Evolutionary conservation across 495 filamentous ascomycete species (phyloP).

Genomic region (Darksidea phi): DNA sequence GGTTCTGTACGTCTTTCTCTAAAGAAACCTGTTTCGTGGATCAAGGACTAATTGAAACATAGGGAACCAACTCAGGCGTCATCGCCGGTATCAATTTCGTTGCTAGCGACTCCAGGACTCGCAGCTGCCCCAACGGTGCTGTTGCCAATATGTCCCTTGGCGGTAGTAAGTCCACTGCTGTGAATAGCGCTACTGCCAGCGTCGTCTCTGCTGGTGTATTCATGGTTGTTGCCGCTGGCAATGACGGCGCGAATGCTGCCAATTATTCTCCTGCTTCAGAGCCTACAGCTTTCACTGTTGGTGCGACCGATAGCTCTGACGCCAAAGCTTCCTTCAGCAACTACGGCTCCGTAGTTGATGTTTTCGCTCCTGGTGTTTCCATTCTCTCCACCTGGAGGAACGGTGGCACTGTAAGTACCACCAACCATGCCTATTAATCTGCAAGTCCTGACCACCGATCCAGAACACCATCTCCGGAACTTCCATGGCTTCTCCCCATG

Average conservation of each 20-base stretch:
- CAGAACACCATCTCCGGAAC: slow-evolving; percentile 59
- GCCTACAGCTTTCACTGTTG: slow-evolving; percentile 43
- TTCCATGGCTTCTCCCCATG: slow-evolving; percentile 62
- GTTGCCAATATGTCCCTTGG: slow-evolving; percentile 37
- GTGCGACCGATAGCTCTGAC: slow-evolving; percentile 43
- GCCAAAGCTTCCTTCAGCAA: slow-evolving; percentile 42
- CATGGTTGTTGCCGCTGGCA: slow-evolving; percentile 35
- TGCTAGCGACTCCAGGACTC: slow-evolving; percentile 47
- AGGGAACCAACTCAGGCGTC: slow-evolving; percentile 49
- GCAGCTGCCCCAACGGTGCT: slow-evolving; percentile 25
- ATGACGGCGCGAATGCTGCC: slow-evolving; percentile 27
- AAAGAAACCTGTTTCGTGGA: neutral
- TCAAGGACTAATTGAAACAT: neutral
- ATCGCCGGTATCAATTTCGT: slow-evolving; percentile 57
- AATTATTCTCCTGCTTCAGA: slow-evolving; percentile 37
- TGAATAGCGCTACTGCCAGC: slow-evolving; percentile 27
- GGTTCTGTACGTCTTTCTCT: slow-evolving; percentile 35
- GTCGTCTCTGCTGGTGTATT: slow-evolving; percentile 29
- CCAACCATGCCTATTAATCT: neutral
- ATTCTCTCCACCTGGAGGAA: slow-evolving; percentile 41
- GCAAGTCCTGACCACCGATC: neutral
- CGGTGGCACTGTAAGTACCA: slow-evolving; percentile 16
- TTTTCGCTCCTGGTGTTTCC: slow-evolving; percentile 44
- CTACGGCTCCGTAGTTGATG: slow-evolving; percentile 42
- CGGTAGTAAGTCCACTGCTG: slow-evolving; percentile 28